Base-by-base conservation (phyloP, 2,329 filamentous ascomycete genomes). In the Cladobotryum mycophilum region DNA sequence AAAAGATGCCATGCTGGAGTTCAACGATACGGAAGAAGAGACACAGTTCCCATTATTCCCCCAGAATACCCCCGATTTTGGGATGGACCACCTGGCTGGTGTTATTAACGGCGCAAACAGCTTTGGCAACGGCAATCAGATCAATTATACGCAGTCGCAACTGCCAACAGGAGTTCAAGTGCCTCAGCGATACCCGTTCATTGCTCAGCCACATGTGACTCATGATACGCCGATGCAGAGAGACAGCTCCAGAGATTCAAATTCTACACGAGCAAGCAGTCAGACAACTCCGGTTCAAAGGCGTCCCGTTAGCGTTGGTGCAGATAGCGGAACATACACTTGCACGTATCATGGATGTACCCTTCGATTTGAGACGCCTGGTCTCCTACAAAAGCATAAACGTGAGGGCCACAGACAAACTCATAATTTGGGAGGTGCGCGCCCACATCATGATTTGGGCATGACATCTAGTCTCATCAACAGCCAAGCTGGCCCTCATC, bases 321-420 rank as follows among this genome's bases (percentile, higher is more conserved):
- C 89, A 0, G 88, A 95, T 58, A 80, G 84, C 17, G 92, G 92
- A 12, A 96, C 91, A 0, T 99, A 96, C 70, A 95, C 91, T 1
- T 99, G 93, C 69, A 96, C 91, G 1, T 96, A 96, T 61, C 90
- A 95, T 62, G 89, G 90, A 11, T 97, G 93, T 65, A 85, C 84
- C 0, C 76, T 86, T 58, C 86, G 93, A 48, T 99, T 99, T 63
- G 89, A 95, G 59, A 89, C 89, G 1, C 89, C 90, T 4, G 78
- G 83, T 8, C 83, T 91, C 58, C 77, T 99, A 3, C 91, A 97
- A 67, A 93, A 93, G 71, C 93, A 99, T 74, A 96, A 96, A 75
- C 84, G 91, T 20, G 93, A 99, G 65, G 88, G 85, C 5, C 93
- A 99, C 66, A 82, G 92, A 45, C 86, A 89, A 59, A 82, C 80